Percentiles rank a stretch among this genome's conserved stretches.
phyloP scores from a whole-genome alignment of 768 basidiomycete species.

The Peribolospora baueri region DNA sequence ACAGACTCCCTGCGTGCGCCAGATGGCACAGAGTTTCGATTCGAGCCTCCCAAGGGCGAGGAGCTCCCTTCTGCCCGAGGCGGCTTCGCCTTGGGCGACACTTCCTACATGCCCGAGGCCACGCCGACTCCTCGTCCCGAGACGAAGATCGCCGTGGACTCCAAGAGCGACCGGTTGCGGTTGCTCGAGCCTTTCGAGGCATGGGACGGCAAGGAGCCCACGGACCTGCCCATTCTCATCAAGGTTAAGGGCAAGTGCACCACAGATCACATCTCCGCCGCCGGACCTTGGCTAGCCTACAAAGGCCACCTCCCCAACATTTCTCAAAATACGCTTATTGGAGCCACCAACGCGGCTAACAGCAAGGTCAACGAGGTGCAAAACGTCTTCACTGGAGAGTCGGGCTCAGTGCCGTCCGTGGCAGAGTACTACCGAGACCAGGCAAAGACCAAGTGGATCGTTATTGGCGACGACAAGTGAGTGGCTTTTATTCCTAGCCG shows the following conservation, averaged over 20 bases:
- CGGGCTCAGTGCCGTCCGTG: conserved; percentile 66
- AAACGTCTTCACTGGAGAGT: conserved; percentile 27
- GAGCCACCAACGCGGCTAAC: conserved; percentile 53
- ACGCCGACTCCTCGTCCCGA: conserved; percentile 49
- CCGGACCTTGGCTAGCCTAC: conserved; percentile 96
- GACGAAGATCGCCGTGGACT: conserved; percentile 48
- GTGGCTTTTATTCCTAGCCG: conserved; percentile 4
- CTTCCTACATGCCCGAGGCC: conserved; percentile 52
- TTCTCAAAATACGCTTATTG: conserved; percentile 4
- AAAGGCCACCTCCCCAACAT: conserved; percentile 31
- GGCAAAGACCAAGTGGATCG: conserved; percentile 57
- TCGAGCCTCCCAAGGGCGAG: conserved; percentile 57
- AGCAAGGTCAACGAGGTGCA: conserved; percentile 85
- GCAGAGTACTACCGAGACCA: conserved; percentile 71
- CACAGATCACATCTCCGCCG: conserved; percentile 94
- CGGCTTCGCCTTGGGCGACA: conserved; percentile 44
- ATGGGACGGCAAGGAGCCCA: conserved; percentile 45
- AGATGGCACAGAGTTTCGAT: conserved; percentile 57
- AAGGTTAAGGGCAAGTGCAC: conserved; percentile 95
- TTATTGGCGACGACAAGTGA: conserved; percentile 51
- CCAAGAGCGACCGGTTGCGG: conserved; percentile 64
- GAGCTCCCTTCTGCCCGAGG: conserved; percentile 39
- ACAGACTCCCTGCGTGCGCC: conserved; percentile 44
- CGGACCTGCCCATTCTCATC: conserved; percentile 59
- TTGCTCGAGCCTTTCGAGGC: conserved; percentile 58